Percentiles rank a stretch among this genome's conserved stretches.
phyloP scores from a whole-genome alignment of 805 yeast species.

The Cyberlindnera mississippiensis region DNA sequence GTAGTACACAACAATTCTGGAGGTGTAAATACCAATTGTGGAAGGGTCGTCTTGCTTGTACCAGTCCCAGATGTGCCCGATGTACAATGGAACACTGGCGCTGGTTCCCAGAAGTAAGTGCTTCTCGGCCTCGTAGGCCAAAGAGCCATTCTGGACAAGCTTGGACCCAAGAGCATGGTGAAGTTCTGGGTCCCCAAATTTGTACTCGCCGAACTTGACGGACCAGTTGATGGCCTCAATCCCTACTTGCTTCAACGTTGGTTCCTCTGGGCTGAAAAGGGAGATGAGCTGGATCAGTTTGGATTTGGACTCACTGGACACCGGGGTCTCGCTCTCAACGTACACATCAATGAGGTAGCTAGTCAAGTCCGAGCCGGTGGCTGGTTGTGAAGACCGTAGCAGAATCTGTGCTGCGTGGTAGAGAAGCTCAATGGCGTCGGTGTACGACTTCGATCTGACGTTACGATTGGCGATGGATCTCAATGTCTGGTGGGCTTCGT shows the following conservation, averaged over 20 bases:
- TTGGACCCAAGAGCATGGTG: constrained; percentile 72
- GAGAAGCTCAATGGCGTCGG: constrained; percentile 69
- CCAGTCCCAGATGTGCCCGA: constrained; percentile 44
- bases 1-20: constrained; percentile 74
- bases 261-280: constrained; percentile 45
- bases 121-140: constrained; percentile 65
- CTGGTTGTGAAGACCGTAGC: constrained; percentile 65
- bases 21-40: constrained; percentile 32
- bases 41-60: constrained; percentile 28
- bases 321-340: constrained; percentile 43
- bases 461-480: constrained; percentile 86
- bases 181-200: constrained; percentile 71
- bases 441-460: constrained; percentile 61
- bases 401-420: constrained; percentile 68
- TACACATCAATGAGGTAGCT: constrained; percentile 70
- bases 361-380: constrained; percentile 77
- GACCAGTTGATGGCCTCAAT: constrained; percentile 70
- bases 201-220: constrained; percentile 40
- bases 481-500: constrained; percentile 95
- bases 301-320: constrained; percentile 41
- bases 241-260: constrained; percentile 61
- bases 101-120: constrained; percentile 65
- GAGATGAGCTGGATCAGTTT: constrained; percentile 45
- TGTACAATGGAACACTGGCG: constrained; percentile 40
- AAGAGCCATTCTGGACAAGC: constrained; percentile 43